Evolutionary conservation across 1,284 basidiomycete species (phyloP), one percentile per base, ranked within the genome.

Genomic region (Rhodotorula sp.): DNA sequence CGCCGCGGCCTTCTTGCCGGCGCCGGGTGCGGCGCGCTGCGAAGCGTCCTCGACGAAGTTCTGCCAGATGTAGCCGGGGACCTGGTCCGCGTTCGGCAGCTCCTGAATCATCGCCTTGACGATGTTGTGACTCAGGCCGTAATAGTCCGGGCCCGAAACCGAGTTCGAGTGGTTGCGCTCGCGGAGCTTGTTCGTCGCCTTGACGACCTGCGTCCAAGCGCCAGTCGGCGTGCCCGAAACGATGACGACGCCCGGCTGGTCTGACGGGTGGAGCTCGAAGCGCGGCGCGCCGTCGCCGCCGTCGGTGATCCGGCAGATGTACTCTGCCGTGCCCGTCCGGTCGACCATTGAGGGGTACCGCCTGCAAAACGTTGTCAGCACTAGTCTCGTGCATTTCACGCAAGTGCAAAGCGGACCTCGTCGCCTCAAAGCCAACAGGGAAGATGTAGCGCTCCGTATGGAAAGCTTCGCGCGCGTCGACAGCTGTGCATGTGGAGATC

Each of bases 61-160:
- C 79, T 91, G 90, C 89, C 90, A 90, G 37, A 91, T 89, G 79
- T 92, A 92, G 81, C 90, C 88, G 76, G 86, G 85, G 69, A 91
- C 80, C 64, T 86, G 83, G 79, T 88, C 85, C 22, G 91, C 88
- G 67, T 86, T 86, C 6, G 88, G 87, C 39, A 92, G 83, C 80
- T 91, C 88, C 80, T 92, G 90, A 36, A 92, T 90, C 61, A 92
- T 85, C 78, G 90, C 89, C 81, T 91, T 91, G 83, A 92, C 91
- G 17, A 89, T 89, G 79, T 91, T 91, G 81, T 91, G 89, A 8
- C 89, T 89, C 19, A 92, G 83, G 13, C 91, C 91, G 78, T 90
- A 91, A 80, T 91, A 91, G 81, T 91, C 90, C 19, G 90, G 90
- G 0, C 90, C 90, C 6, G 90, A 91, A 22, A 91, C 90, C 17